A percentile compares a stretch with the other conserved stretches of the same genome.
phyloP scores from a whole-genome alignment of 1,284 basidiomycete species.

The Trichosporon faecale region DNA sequence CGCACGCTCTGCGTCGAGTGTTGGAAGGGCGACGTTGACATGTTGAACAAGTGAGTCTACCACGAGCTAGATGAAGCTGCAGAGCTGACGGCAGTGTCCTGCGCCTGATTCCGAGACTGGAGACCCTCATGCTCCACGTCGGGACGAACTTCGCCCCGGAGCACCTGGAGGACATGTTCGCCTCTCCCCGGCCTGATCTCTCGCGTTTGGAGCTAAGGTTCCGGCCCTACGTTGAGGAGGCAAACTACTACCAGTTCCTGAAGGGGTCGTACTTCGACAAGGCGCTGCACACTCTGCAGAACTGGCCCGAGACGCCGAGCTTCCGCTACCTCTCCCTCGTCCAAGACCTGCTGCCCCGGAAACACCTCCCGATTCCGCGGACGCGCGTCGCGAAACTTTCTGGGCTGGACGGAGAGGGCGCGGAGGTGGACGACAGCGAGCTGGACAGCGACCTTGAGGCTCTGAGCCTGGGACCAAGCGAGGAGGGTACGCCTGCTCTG shows the following conservation, averaged over 20 bases:
- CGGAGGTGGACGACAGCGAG: neutral
- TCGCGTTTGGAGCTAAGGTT: conserved; percentile 49
- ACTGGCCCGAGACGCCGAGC: conserved; percentile 41
- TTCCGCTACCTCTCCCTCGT: conserved; percentile 55
- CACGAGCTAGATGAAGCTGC: neutral
- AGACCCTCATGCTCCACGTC: conserved; percentile 46
- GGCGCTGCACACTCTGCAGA: conserved; percentile 46
- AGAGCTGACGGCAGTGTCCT: conserved; percentile 35
- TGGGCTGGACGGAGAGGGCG: conserved; percentile 11
- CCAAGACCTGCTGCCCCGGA: conserved; percentile 50
- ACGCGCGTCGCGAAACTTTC: conserved; percentile 26
- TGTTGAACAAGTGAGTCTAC: conserved; percentile 48
- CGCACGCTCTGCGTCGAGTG: conserved; percentile 25
- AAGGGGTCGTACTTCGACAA: conserved; percentile 53
- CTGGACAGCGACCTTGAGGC: conserved; percentile 15
- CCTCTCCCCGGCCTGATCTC: conserved; percentile 37
- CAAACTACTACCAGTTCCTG: conserved; percentile 52
- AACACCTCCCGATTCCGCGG: conserved; percentile 37
- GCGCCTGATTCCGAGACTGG: conserved; percentile 40
- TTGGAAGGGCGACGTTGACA: conserved; percentile 52
- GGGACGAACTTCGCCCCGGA: conserved; percentile 53
- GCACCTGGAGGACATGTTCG: conserved; percentile 52
- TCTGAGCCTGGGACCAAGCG: conserved; percentile 20
- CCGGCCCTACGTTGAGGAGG: conserved; percentile 52
- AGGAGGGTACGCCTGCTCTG: neutral